Evolutionary conservation across 495 filamentous ascomycete species (phyloP).

Genomic region (Rhizodiscina lignyota): DNA sequence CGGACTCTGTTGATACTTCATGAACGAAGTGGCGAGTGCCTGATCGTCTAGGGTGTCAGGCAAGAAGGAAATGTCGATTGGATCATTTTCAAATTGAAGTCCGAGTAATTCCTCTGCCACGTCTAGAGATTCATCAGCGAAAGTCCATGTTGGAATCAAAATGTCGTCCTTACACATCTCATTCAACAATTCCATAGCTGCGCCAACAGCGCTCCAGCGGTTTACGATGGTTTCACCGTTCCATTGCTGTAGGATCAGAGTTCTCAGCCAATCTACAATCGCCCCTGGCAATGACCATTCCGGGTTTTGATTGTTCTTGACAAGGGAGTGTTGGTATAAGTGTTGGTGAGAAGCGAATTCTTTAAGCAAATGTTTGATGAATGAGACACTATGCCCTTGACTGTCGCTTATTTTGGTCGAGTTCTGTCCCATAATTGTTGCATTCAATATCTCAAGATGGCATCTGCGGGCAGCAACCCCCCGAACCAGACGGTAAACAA

Average conservation of each 20-base stretch:
- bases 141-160: neutral
- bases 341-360: neutral
- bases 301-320: neutral
- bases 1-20: conserved; percentile 36
- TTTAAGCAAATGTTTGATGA: neutral
- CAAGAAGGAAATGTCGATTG: conserved; percentile 51
- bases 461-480: too few species aligned
- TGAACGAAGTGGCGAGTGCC: conserved; percentile 61
- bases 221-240: conserved; percentile 53
- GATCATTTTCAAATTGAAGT: neutral
- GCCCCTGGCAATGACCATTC: neutral
- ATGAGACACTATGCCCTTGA: neutral
- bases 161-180: conserved; percentile 40
- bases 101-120: too few species aligned
- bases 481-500: too few species aligned
- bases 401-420: too few species aligned
- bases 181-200: conserved; percentile 56
- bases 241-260: conserved; percentile 62
- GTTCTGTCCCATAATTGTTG: too few species aligned
- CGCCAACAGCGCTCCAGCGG: conserved; percentile 48
- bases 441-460: too few species aligned
- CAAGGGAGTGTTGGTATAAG: neutral
- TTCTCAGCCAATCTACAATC: conserved; percentile 54
- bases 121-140: too few species aligned
- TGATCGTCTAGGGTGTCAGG: conserved; percentile 61